phyloP scores from a whole-genome alignment of 306 rosid genomes.

The Luffa acutangula region DNA sequence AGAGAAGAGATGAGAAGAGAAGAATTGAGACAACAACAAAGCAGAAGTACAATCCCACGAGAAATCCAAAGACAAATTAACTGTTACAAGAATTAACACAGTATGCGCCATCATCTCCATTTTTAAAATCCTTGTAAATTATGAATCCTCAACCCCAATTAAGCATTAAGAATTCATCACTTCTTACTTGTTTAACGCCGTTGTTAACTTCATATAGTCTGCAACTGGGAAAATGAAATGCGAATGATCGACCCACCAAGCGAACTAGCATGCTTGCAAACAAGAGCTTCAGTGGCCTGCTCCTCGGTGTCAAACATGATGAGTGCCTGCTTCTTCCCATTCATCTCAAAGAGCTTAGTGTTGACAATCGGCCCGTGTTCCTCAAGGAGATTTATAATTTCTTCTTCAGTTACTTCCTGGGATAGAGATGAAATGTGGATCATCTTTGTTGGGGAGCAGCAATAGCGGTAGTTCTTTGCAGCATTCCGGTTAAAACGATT shows the following conservation, averaged over 20 bases:
- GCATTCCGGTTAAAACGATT: constrained; percentile 98
- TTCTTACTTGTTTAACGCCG: constrained; percentile 13
- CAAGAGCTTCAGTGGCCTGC: constrained; percentile 94
- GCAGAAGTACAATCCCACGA: constrained; percentile 8
- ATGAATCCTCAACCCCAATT: constrained; percentile 37
- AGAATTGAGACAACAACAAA: constrained; percentile 22
- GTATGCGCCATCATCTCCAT: constrained; percentile 36
- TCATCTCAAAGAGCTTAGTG: constrained; percentile 91
- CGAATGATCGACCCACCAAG: constrained; percentile 69
- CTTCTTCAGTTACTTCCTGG: constrained; percentile 80
- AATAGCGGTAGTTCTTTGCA: constrained; percentile 91
- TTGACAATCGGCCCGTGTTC: constrained; percentile 68
- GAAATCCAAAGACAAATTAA: constrained; percentile 21
- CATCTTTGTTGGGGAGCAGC: constrained; percentile 95
- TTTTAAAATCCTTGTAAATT: constrained; percentile 32
- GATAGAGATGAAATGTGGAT: constrained; percentile 91
- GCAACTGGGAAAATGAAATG: constrained; percentile 93
- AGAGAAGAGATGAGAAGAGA: constrained; percentile 23
- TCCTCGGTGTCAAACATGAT: constrained; percentile 88
- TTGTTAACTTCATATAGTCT: constrained; percentile 35
- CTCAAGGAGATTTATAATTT: constrained; percentile 63
- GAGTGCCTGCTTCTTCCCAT: constrained; percentile 92
- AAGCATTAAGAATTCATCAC: constrained; percentile 28
- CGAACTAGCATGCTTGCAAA: constrained; percentile 88
- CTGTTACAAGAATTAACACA: constrained; percentile 39